These are phyloP conservation scores for Fimicolochytrium jonesii DNA, from an alignment of 192 early-diverging fungal species.

Conservation along the genomic window DNA sequence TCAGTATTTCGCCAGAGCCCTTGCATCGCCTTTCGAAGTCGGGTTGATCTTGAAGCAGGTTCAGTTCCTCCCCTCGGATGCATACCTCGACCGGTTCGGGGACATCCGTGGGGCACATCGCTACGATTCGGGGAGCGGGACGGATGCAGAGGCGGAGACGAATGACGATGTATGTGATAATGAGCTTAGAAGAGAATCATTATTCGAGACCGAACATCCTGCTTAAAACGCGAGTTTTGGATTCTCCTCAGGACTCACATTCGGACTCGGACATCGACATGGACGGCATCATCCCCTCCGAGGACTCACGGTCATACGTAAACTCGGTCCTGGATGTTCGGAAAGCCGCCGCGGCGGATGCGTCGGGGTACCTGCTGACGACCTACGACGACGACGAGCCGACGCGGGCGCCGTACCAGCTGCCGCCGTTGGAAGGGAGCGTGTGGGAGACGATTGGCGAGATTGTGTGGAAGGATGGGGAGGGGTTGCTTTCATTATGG, in stretches of 20 bases:
- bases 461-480: slow-evolving; percentile 26
- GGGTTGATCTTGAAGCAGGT: slow-evolving; percentile 33
- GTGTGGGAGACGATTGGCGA: slow-evolving; percentile 23
- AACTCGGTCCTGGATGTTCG: not conserved
- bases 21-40: slow-evolving; percentile 32
- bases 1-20: slow-evolving; percentile 18
- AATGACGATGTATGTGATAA: not conserved
- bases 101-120: too few species aligned
- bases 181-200: not conserved
- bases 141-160: not conserved
- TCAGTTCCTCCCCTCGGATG: slow-evolving; percentile 33
- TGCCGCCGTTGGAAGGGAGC: slow-evolving; percentile 33
- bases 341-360: slow-evolving; percentile 24
- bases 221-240: too few species aligned
- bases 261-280: not conserved
- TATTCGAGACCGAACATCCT: too few species aligned
- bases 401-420: slow-evolving; percentile 47
- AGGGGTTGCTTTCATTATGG: slow-evolving; percentile 47
- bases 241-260: slow-evolving; percentile 2
- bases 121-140: not conserved
- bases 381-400: slow-evolving; percentile 33
- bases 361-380: slow-evolving; percentile 41
- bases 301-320: not conserved
- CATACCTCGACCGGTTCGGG: slow-evolving; percentile 24
- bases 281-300: not conserved